Conservation (phyloP, 2,329 filamentous ascomycete genomes). For the Cryphonectria japonica region DNA sequence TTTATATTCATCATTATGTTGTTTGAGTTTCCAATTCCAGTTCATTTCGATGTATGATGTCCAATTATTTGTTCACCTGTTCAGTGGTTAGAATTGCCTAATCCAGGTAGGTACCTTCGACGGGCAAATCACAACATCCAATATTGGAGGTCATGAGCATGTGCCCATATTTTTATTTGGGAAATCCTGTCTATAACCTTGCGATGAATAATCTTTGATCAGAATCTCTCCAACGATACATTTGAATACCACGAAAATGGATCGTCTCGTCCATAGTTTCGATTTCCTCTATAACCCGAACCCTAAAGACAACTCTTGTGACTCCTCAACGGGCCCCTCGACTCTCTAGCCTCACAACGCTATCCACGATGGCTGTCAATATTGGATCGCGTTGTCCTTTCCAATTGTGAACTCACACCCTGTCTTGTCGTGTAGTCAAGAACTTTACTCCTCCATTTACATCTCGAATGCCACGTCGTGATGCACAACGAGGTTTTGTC, state of each 20-base stretch:
- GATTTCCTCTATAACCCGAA: slow-evolving; percentile 9
- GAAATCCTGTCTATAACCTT: neutral
- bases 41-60: neutral
- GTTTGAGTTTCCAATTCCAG: neutral
- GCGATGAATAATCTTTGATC: neutral
- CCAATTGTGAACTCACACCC: neutral
- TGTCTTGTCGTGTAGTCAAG: neutral
- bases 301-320: neutral
- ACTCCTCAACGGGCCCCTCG: neutral
- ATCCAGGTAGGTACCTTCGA: neutral
- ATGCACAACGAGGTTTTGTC: neutral
- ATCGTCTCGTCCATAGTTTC: neutral
- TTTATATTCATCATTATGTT: too few species aligned
- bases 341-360: neutral
- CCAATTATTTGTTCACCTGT: neutral
- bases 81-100: neutral
- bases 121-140: neutral
- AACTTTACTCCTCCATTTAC: neutral
- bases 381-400: neutral
- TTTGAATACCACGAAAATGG: neutral
- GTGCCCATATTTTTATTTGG: neutral
- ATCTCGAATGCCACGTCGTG: neutral
- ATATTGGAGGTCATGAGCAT: neutral
- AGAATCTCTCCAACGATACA: neutral
- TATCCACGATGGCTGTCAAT: neutral